Evolutionary conservation across 495 filamentous ascomycete genomes (phyloP), one percentile per base, ranked within the genome.

Genomic region (Venustampulla echinocandica): DNA sequence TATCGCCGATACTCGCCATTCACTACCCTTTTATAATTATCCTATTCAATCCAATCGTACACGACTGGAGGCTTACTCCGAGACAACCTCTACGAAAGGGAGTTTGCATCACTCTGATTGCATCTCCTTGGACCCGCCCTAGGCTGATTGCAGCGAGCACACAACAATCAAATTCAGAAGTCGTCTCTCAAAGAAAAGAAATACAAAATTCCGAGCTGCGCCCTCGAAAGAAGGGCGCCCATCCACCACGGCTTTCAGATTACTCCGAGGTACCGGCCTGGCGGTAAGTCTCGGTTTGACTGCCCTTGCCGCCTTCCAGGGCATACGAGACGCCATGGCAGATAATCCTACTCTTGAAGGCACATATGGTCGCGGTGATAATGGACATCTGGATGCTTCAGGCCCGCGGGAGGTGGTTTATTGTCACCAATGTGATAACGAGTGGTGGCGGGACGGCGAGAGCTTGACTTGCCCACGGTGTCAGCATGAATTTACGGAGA

Each of bases 391-490:
- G 33, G 70, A 70, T 50, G 67, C 69, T 35, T 53, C 57, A 10
- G 44, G 50, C 6, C 68, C 64, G 42, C 65, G 78, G 52, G 82
- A 93, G 61, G 69, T 87, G 17, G 79, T 95, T 37, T 85, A 73
- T 57, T 98, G 92, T 61, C 87, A 96, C 62, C 55, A 64, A 25
- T 97, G 92, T 69, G 55, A 72, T 28, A 69, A 82, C 36, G 83
- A 95, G 55, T 96, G 86, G 87, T 81, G 77, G 49, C 69, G 75
- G 43, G 76, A 85, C 55, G 72, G 83, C 45, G 67, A 72, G 51
- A 76, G 73, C 25, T 63, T 94, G 41, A 62, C 61, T 10, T 98
- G 92, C 52, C 89, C 90, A n/a, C 57, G 64, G 6, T 98, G 92
- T 58, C 48, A 70, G 10, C 75, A 77, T n/a, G 85, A 93, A 4